These are phyloP conservation scores for Dioszegia aurantiaca DNA, from an alignment of 768 basidiomycete genomes.

Conservation along the genomic window DNA sequence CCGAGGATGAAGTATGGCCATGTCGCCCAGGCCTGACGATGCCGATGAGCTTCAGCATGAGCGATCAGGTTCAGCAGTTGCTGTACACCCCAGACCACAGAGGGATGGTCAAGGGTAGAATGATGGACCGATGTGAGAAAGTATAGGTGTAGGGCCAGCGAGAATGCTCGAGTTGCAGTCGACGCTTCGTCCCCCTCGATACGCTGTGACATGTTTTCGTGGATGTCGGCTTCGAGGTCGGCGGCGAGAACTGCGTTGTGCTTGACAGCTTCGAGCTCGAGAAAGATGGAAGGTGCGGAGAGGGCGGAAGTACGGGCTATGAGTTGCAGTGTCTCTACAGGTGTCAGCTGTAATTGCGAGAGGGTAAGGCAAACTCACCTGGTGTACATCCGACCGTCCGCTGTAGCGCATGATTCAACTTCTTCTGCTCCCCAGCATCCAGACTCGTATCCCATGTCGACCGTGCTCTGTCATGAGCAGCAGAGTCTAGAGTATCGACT, in stretches of 20 bases:
- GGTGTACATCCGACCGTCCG: not conserved
- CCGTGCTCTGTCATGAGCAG: not conserved
- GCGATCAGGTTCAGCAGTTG: not conserved
- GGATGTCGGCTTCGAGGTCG: not conserved
- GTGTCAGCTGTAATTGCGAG: not conserved
- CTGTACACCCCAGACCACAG: not conserved
- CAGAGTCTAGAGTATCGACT: slow-evolving; percentile 9
- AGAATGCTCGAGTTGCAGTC: slow-evolving; percentile 1
- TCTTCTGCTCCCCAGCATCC: not conserved
- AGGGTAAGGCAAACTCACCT: not conserved
- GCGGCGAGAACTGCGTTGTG: not conserved
- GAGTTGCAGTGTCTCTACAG: slow-evolving; percentile 3
- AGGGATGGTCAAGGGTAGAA: slow-evolving; percentile 2
- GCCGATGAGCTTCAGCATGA: not conserved
- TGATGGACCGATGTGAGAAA: not conserved
- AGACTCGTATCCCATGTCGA: not conserved
- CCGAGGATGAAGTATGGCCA: slow-evolving; percentile 17
- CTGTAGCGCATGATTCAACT: slow-evolving; percentile 8
- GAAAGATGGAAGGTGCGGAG: not conserved
- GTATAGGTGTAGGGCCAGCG: slow-evolving; percentile 5
- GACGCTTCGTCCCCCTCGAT: not conserved
- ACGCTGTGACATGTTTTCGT: not conserved
- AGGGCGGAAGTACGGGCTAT: slow-evolving; percentile 3
- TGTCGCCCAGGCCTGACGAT: slow-evolving; percentile 11
- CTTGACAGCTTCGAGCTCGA: not conserved